Evolutionary conservation across 495 filamentous ascomycete genomes (phyloP).

Genomic region (Neurospora terricola): DNA sequence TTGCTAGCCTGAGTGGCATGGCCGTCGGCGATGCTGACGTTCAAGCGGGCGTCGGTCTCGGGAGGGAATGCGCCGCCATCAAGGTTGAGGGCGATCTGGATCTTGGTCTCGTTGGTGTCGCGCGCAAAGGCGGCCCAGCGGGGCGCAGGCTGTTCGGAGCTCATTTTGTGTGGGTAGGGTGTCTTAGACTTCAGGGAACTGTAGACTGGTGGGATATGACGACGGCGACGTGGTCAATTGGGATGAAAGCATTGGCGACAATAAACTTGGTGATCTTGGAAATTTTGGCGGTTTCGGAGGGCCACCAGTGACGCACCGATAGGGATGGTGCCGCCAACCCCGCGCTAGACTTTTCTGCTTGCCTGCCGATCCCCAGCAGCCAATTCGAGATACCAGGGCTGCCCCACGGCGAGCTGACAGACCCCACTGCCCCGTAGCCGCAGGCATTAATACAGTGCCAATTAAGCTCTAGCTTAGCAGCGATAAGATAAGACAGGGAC

Average conservation of each 20-base stretch:
- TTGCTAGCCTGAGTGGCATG: constrained; percentile 77
- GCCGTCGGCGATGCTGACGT: constrained; percentile 27
- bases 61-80: constrained; percentile 76
- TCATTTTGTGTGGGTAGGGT: constrained; percentile 22
- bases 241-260: neutral
- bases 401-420: neutral
- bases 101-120: constrained; percentile 94
- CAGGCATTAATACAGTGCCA: neutral
- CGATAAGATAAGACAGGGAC: neutral
- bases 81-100: constrained; percentile 80
- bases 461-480: neutral
- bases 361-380: neutral
- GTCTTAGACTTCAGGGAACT: neutral
- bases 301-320: neutral
- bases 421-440: neutral
- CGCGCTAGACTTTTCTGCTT: neutral
- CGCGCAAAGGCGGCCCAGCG: constrained; percentile 71
- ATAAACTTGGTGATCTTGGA: neutral
- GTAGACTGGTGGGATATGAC: neutral
- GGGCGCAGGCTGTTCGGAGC: constrained; percentile 18
- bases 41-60: constrained; percentile 35
- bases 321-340: neutral
- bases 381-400: neutral
- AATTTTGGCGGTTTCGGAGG: neutral
- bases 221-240: neutral